Evolutionary conservation across 1,284 basidiomycete species (phyloP).

Genomic region (Anthracocystis setariae): DNA sequence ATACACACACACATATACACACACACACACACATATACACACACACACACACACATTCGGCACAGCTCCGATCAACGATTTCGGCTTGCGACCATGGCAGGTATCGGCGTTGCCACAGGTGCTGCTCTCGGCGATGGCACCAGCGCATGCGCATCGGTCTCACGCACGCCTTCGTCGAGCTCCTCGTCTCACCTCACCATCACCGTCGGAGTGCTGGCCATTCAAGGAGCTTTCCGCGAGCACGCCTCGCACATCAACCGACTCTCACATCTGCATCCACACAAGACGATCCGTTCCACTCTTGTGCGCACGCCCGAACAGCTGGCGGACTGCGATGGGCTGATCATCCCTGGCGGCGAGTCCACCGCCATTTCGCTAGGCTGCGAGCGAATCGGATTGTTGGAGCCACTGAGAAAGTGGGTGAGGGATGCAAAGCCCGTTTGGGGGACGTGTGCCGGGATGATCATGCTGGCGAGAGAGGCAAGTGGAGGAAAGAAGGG

Average conservation of each 20-base stretch:
- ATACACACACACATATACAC: too few species aligned
- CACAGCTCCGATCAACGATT: too few species aligned
- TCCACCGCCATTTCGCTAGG: slow-evolving; percentile 92
- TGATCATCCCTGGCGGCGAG: slow-evolving; percentile 90
- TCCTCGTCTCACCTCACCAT: slow-evolving; percentile 17
- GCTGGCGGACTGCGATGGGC: slow-evolving; percentile 79
- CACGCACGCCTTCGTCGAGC: slow-evolving; percentile 4
- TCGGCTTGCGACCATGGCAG: slow-evolving; percentile 18
- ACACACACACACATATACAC: too few species aligned
- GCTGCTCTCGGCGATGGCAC: slow-evolving; percentile 22
- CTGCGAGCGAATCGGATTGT: slow-evolving; percentile 79
- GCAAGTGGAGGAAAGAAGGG: slow-evolving; percentile 79
- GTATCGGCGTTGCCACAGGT: slow-evolving; percentile 38
- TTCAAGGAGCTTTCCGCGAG: slow-evolving; percentile 93
- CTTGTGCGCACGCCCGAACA: slow-evolving; percentile 82
- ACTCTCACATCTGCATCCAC: slow-evolving; percentile 36
- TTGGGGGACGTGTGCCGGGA: slow-evolving; percentile 97
- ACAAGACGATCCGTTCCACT: slow-evolving; percentile 63
- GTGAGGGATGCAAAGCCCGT: slow-evolving; percentile 74
- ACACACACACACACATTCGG: too few species aligned
- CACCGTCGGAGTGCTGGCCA: slow-evolving; percentile 72
- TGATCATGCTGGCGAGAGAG: slow-evolving; percentile 79
- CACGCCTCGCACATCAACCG: slow-evolving; percentile 79
- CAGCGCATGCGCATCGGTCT: slow-evolving; percentile 3
- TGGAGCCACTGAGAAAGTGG: slow-evolving; percentile 82